Percentiles rank a stretch among this genome's conserved stretches.
Conservation (phyloP, 2,329 filamentous ascomycete species). For the Hypocreales sp. region DNA sequence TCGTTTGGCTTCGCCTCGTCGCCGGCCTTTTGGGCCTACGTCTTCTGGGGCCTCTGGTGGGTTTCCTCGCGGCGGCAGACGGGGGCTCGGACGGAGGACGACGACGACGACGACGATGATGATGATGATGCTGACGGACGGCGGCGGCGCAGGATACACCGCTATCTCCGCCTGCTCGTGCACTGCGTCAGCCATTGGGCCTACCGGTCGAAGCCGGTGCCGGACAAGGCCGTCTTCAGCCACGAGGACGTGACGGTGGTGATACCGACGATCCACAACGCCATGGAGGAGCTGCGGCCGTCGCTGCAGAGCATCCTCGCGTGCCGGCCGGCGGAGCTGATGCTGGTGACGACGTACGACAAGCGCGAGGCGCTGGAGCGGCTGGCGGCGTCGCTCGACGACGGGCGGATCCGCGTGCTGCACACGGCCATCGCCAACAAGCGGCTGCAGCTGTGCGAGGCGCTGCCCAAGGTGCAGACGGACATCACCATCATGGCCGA, state of each 20-base stretch:
- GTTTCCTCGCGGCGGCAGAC: too few species aligned
- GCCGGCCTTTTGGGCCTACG: conserved; percentile 29
- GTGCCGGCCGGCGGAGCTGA: conserved; percentile 54
- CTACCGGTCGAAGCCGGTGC: conserved; percentile 73
- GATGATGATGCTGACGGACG: too few species aligned
- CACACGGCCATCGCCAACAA: conserved; percentile 83
- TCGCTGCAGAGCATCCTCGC: conserved; percentile 66
- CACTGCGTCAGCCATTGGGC: conserved; percentile 76
- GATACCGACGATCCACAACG: conserved; percentile 81
- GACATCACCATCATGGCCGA: conserved; percentile 84
- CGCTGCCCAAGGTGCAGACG: conserved; percentile 72
- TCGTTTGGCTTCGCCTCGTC: conserved; percentile 23
- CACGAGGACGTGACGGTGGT: conserved; percentile 83
- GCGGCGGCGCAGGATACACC: too few species aligned
- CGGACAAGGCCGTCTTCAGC: conserved; percentile 64
- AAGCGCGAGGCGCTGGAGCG: conserved; percentile 54
- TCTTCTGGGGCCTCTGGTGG: conserved; percentile 32
- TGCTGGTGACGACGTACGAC: conserved; percentile 75
- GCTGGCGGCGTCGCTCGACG: conserved; percentile 45
- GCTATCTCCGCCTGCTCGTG: conserved; percentile 72
- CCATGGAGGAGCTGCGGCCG: conserved; percentile 66
- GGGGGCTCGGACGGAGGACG: too few species aligned
- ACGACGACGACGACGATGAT: too few species aligned
- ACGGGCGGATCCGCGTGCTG: conserved; percentile 55
- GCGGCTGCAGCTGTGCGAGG: conserved; percentile 81